phyloP scores from a whole-genome alignment of 202 grass and related monocot species.

The Cymbopogon flexuosus region DNA sequence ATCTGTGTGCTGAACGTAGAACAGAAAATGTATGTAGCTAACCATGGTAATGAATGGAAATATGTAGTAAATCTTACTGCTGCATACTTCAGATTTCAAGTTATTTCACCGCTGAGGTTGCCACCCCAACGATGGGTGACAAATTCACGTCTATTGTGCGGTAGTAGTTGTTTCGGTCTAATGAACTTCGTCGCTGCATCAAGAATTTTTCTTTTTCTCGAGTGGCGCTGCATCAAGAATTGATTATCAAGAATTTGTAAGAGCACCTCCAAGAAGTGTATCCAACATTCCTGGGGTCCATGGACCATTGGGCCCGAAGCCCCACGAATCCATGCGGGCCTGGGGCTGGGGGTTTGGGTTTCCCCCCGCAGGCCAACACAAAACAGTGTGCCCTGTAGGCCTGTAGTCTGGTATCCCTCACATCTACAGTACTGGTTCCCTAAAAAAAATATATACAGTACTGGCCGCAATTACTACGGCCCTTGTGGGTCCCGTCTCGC shows the following conservation, averaged over 20 bases:
- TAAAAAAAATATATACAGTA: no score
- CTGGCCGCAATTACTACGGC: neutral
- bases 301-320: neutral
- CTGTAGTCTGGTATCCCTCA: no score
- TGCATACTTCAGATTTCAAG: neutral
- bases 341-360: neutral
- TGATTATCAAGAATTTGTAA: no score
- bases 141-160: neutral
- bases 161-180: no score
- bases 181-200: no score
- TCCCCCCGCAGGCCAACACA: neutral
- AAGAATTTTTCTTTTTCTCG: no score
- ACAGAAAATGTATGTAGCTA: conserved; percentile 35
- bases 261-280: neutral
- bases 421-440: no score
- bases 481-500: neutral
- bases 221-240: no score
- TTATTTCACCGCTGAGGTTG: neutral
- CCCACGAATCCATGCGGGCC: neutral
- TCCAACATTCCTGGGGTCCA: neutral
- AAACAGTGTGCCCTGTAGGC: neutral
- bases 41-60: conserved; percentile 38
- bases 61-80: conserved; percentile 43
- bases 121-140: neutral
- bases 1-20: conserved; percentile 27